Base-by-base conservation (phyloP, 2,329 filamentous ascomycete genomes). In the Fusarium sp. region DNA sequence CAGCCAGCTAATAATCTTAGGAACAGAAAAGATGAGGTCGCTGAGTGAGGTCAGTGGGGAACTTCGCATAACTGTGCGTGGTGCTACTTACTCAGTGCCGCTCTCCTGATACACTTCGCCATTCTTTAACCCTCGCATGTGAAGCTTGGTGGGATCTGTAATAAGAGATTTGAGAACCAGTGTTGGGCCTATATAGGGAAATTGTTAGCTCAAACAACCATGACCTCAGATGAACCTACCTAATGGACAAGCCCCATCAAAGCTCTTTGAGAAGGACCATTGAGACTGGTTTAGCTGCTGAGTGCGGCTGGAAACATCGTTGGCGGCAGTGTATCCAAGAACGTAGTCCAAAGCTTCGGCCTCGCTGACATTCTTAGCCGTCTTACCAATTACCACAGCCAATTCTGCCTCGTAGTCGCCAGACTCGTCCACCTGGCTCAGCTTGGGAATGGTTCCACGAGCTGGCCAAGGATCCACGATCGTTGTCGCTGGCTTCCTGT, bases 301-400 rank as follows among this genome's bases (percentile, higher is more conserved):
- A 21, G 72, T 75, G n/a, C 76, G 75, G 25, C 76, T 77, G 9
- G 88, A 90, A 11, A 92, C 86, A 76, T 92, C 90, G 80, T 92
- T 92, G 74, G 86, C 85, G 27, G 86, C 85, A 1, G 88, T 90
- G 77, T 92, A 92, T 33, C 90, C 90, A 4, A 92, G 85, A 9
- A 92, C 84, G 73, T 91, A 90, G 70, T 86, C 84, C 56, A 89
- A 77, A 10, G 89, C 88, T 33, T 90, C 84, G 1, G 82, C 83
- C 72, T 89, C 87, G 49, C 83, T 81, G 15, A 90, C 87, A 70
- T 91, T 88, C 82, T 84, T 78, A 79, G 83, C 82, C 18, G 81
- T 78, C 71, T 82, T 83, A 37, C 86, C 86, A 46, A 91, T 85
- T 18, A 90, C 83, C 35, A 90, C 84, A 18, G 85, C 87, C 56